Percentiles rank a stretch among this genome's conserved stretches.
phyloP scores from a whole-genome alignment of 108 stramenopile genomes.

The Asterionellopsis glacialis region DNA sequence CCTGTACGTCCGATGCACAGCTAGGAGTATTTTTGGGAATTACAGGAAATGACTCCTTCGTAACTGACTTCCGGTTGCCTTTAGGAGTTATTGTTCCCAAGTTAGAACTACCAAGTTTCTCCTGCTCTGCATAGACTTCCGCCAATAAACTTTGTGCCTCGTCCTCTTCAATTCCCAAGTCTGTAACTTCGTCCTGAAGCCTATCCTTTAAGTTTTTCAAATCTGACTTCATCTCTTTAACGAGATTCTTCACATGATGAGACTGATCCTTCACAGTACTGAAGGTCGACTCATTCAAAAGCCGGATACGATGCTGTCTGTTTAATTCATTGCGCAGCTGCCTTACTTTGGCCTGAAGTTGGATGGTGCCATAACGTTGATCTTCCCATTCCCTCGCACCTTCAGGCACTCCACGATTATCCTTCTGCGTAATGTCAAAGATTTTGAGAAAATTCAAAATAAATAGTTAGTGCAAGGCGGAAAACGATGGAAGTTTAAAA shows the following conservation, averaged over 20 bases:
- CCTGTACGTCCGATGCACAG: too few species aligned
- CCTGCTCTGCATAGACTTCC: neutral
- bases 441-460: too few species aligned
- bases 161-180: constrained; percentile 27
- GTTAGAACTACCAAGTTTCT: neutral
- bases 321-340: constrained; percentile 64
- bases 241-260: constrained; percentile 48
- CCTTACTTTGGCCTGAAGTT: constrained; percentile 42
- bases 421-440: constrained; percentile 9
- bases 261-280: constrained; percentile 44
- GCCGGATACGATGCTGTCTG: constrained; percentile 65
- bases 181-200: constrained; percentile 58
- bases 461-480: neutral
- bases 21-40: too few species aligned
- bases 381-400: constrained; percentile 55
- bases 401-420: constrained; percentile 48
- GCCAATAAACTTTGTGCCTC: neutral
- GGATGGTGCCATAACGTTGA: constrained; percentile 44
- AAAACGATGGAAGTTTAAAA: neutral
- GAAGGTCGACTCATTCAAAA: constrained; percentile 58
- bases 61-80: too few species aligned
- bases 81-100: too few species aligned
- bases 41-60: too few species aligned
- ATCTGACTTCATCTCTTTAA: constrained; percentile 77
- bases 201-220: constrained; percentile 62